Evolutionary conservation across 2,329 filamentous ascomycete genomes (phyloP).

Genomic region (Aspergillus flavus): DNA sequence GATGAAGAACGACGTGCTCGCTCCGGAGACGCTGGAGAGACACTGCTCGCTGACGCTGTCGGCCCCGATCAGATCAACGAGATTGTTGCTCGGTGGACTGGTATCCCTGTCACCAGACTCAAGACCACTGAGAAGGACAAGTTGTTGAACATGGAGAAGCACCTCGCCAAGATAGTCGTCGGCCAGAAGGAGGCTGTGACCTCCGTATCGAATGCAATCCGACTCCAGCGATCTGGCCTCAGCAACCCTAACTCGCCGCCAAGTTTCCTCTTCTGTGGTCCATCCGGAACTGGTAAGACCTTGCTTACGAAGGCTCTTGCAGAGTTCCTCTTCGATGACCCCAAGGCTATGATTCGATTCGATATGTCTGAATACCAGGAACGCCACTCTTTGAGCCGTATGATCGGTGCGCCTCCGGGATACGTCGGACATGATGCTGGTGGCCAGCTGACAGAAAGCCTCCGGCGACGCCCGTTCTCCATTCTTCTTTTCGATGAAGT

Average conservation of each 20-base stretch:
- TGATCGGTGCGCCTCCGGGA: slow-evolving; percentile 96
- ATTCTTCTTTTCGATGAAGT: slow-evolving; percentile 98
- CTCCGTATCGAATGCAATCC: slow-evolving; percentile 93
- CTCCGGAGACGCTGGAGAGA: slow-evolving; percentile 62
- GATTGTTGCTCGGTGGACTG: slow-evolving; percentile 96
- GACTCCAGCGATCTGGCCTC: slow-evolving; percentile 90
- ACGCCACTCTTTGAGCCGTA: slow-evolving; percentile 88
- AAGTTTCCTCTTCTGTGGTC: slow-evolving; percentile 98
- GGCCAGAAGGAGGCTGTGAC: slow-evolving; percentile 92
- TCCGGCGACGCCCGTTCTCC: slow-evolving; percentile 93
- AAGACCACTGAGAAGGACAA: slow-evolving; percentile 98
- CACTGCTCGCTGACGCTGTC: slow-evolving; percentile 88
- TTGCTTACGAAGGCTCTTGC: slow-evolving; percentile 94
- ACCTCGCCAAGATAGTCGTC: slow-evolving; percentile 80
- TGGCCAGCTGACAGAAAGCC: slow-evolving; percentile 90
- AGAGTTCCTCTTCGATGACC: slow-evolving; percentile 96
- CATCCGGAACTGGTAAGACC: slow-evolving; percentile 97
- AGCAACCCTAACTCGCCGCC: slow-evolving; percentile 95
- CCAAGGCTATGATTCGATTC: slow-evolving; percentile 97
- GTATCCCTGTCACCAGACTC: slow-evolving; percentile 91
- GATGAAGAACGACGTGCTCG: slow-evolving; percentile 66
- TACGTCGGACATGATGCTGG: slow-evolving; percentile 97
- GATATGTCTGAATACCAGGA: slow-evolving; percentile 99
- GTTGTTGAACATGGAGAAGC: slow-evolving; percentile 93
- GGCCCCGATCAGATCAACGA: slow-evolving; percentile 99